Base-by-base conservation (phyloP, 1,284 basidiomycete species). In the Schizophyllum amplum region DNA sequence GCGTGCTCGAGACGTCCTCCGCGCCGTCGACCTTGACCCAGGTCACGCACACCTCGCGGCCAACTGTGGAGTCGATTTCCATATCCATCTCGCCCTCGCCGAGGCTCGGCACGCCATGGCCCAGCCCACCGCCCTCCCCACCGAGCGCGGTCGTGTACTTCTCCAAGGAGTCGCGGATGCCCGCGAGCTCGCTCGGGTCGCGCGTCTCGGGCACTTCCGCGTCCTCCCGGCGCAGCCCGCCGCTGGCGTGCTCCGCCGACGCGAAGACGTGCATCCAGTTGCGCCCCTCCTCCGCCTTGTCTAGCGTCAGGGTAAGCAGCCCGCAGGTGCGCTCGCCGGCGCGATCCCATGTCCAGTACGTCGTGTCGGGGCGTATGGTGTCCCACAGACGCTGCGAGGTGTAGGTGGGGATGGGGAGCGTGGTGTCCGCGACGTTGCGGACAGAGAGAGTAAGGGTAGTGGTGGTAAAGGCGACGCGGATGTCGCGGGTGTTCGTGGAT, bases 311-410 rank as follows among this genome's bases (percentile, higher is more conserved):
- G 0, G 88, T 83, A 59, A 97, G 77, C 53, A 91, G 65, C 7
- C 87, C 86, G 61, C 81, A 86, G 0, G 79, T 67, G 55, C 79
- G 74, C 54, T 84, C 82, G 5, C 82, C 87, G 61, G 86, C 83
- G 21, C 82, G 79, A 65, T 94, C 91, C 81, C 86, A 94, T 0
- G 92, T 94, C 92, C 92, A 97, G 63, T 91, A 84, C 65, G 89
- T 90, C 11, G 84, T 78, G 1, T 82, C 78, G 0, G 84, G 72
- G 54, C 82, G 81, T 61, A 96, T 86, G 5, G 72, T 72, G 60
- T 83, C 89, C 93, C 92, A 97, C 4, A 93, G 78, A 23, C 72
- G 70, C 64, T 86, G 83, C 22, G 78, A 72, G 0, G 81, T 76
- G 66, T 90, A 91, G 46, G 69, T 75, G 1, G 86, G 84, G 11